Evolutionary conservation across 2,329 filamentous ascomycete genomes (phyloP).

Genomic region (Alternaria consortialis): DNA sequence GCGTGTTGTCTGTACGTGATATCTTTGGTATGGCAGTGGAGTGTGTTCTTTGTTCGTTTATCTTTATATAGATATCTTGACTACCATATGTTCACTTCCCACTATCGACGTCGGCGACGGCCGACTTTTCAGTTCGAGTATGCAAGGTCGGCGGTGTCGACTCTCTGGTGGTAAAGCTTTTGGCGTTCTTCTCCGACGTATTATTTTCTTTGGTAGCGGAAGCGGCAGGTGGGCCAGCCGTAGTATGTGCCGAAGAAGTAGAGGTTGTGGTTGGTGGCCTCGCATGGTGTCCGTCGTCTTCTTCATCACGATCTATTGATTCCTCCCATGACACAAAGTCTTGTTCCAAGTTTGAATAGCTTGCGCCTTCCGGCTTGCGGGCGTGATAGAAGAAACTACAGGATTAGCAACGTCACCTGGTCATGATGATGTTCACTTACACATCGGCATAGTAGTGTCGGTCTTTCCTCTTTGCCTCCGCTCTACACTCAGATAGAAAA

Average conservation of each 20-base stretch:
- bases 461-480: constrained; percentile 36
- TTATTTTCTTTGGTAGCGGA: background rate
- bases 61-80: background rate
- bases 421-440: constrained; percentile 19
- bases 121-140: background rate
- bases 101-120: background rate
- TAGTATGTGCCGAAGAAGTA: background rate
- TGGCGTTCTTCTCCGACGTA: too few relatives aligned
- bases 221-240: background rate
- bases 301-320: constrained; percentile 34
- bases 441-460: constrained; percentile 39
- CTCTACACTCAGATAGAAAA: constrained; percentile 38
- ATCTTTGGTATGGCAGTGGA: too few relatives aligned
- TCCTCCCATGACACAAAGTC: constrained; percentile 34
- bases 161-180: too few relatives aligned
- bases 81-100: background rate
- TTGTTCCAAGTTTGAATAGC: background rate
- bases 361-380: constrained; percentile 26
- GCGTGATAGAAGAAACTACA: constrained; percentile 39
- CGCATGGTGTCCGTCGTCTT: constrained; percentile 4
- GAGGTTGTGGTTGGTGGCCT: background rate
- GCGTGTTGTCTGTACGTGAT: too few relatives aligned
- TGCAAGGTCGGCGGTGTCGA: background rate
- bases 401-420: constrained; percentile 1
- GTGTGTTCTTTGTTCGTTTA: background rate